Evolutionary conservation across 371 early-diverging fungal genomes (phyloP).

Genomic region (Aphelidium insulamus): DNA sequence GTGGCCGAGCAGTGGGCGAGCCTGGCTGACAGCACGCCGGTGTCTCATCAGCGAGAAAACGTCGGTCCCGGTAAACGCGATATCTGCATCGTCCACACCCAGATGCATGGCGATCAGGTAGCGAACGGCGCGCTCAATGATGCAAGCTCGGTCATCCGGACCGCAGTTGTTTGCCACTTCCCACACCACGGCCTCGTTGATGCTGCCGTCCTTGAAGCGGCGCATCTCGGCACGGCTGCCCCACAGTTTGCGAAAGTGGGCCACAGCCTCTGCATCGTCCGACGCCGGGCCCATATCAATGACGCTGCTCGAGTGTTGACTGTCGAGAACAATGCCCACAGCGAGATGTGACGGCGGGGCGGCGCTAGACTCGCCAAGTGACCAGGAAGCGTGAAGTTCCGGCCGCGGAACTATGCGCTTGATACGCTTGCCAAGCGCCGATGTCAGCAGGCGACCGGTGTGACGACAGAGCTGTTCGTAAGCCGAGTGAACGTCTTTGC

Average conservation of each 20-base stretch:
- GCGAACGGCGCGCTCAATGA: constrained; percentile 53
- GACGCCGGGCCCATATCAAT: constrained; percentile 64
- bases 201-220: constrained; percentile 70
- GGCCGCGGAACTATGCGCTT: too few relatives aligned
- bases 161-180: constrained; percentile 31
- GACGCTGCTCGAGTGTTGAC: constrained; percentile 30
- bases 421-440: too few relatives aligned
- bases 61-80: constrained; percentile 2
- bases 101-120: constrained; percentile 51
- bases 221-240: constrained; percentile 58
- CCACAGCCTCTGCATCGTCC: constrained; percentile 27
- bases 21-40: too few relatives aligned
- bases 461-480: too few relatives aligned
- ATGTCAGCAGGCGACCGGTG: too few relatives aligned
- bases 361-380: too few relatives aligned
- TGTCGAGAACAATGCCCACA: too few relatives aligned
- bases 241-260: constrained; percentile 58
- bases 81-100: constrained; percentile 9
- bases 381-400: too few relatives aligned
- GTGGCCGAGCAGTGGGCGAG: too few relatives aligned
- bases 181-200: constrained; percentile 62
- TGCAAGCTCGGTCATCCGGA: constrained; percentile 41
- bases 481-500: too few relatives aligned
- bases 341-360: too few relatives aligned
- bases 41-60: too few relatives aligned